phyloP scores from a whole-genome alignment of 2,329 filamentous ascomycete species.

The Pseudogymnoascus sp. region DNA sequence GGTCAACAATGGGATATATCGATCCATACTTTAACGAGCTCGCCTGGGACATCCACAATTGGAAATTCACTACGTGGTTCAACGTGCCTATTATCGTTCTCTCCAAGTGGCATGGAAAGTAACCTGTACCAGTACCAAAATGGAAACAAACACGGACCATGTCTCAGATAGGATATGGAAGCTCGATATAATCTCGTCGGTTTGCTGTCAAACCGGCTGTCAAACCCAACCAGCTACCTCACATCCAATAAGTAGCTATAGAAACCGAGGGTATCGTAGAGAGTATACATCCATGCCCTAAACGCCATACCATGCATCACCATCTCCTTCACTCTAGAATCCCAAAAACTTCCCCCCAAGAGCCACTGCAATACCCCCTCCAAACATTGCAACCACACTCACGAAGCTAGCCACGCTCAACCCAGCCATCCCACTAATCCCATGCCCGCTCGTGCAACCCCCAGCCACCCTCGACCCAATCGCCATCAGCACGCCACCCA shows the following conservation, averaged over 20 bases:
- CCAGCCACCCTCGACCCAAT: conserved; percentile 54
- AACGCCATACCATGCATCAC: background rate
- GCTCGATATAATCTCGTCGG: background rate
- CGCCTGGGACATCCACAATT: background rate
- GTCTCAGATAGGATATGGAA: background rate
- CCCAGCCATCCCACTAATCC: conserved; percentile 58
- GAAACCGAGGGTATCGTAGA: background rate
- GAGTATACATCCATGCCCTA: background rate
- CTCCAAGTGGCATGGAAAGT: background rate
- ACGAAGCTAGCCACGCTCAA: conserved; percentile 54
- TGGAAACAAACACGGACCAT: background rate
- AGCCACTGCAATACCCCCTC: conserved; percentile 34
- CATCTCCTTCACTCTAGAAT: background rate
- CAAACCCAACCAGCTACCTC: background rate
- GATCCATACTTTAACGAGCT: background rate
- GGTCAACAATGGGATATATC: background rate
- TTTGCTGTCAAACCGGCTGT: background rate
- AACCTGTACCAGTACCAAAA: background rate
- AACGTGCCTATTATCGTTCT: background rate
- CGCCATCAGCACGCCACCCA: conserved; percentile 49
- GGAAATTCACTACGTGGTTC: background rate
- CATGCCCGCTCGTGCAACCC: conserved; percentile 62
- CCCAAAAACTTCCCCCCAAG: conserved; percentile 12
- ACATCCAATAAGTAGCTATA: background rate
- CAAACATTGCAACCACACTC: conserved; percentile 51